phyloP scores from a whole-genome alignment of 2,329 filamentous ascomycete species.

The Fusarium sp. region DNA sequence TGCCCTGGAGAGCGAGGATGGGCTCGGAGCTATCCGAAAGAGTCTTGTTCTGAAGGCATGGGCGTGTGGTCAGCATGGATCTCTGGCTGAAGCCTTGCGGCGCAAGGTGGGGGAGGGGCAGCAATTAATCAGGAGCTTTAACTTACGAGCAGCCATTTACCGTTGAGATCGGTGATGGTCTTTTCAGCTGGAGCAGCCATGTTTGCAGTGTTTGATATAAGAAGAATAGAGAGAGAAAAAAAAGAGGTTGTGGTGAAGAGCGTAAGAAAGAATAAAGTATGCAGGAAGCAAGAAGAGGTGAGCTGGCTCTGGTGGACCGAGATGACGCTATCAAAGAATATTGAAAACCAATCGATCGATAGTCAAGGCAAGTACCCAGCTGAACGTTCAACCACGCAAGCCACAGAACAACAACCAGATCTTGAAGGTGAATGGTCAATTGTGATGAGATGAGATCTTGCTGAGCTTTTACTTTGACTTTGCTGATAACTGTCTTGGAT shows the following conservation, averaged over 20 bases:
- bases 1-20: constrained; percentile 77
- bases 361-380: background rate
- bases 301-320: constrained; percentile 21
- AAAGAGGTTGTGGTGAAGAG: background rate
- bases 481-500: background rate
- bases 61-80: constrained; percentile 4
- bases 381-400: background rate
- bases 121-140: background rate
- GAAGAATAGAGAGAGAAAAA: background rate
- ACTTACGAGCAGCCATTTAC: constrained; percentile 76
- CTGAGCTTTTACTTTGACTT: background rate
- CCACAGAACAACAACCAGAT: background rate
- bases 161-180: constrained; percentile 74
- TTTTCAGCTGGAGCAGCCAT: constrained; percentile 79
- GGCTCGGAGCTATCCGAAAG: constrained; percentile 76
- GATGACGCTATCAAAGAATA: constrained; percentile 31
- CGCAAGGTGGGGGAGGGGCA: constrained; percentile 5
- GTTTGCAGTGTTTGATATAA: constrained; percentile 39
- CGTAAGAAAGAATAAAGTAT: background rate
- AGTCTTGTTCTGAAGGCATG: constrained; percentile 73
- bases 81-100: background rate
- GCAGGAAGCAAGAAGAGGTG: background rate
- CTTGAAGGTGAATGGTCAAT: background rate
- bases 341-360: background rate
- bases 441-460: background rate